Base-by-base conservation (phyloP, 1,284 basidiomycete species). In the Pseudozyma sp. region DNA sequence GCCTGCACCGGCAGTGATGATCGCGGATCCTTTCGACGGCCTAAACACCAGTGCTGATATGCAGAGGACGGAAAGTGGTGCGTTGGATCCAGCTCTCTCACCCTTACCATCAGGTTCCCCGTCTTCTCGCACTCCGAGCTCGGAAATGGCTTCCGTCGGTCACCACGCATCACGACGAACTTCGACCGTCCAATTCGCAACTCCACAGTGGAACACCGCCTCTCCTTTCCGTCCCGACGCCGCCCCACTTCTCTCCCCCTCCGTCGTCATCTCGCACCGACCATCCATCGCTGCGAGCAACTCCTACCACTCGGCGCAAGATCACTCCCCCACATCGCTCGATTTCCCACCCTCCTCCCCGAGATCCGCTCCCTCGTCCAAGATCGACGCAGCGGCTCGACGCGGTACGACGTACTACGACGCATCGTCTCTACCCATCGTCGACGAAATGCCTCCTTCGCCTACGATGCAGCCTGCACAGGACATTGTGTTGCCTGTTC, bases 61-160 rank as follows among this genome's bases (percentile, higher is more conserved):
- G 60, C 69, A 72, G 49, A 55, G 63, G 43, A 40, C 40, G 0
- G 69, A 66, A 40, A 72, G 63, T 45, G 69, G 64, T 2, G 19
- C 24, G 13, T 19, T 72, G 31, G 64, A 72, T 40, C 69, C 63
- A 3, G 47, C 47, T 7, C 46, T 68, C 33, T 50, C 57, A 5
- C 55, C 46, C 1, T 16, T 19, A 11, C 45, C 55, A 4, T 42
- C 31, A 2, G 33, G 30, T n/a, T 54, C 34, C 10, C 49, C 44
- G 0, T 4, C 33, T 4, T 11, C 30, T 16, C 45, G 19, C 33
- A 61, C 58, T 13, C 58, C 58, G 2, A 43, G 30, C 2, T 48
- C 51, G 7, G 45, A 60, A 19, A 31, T n/a, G 4, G 51, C 51
- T 19, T 47, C 44, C 13, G 37, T 35, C 31, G 58, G 44, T 3